Conservation (phyloP, 768 basidiomycete species). For the Lactarius quietus region DNA sequence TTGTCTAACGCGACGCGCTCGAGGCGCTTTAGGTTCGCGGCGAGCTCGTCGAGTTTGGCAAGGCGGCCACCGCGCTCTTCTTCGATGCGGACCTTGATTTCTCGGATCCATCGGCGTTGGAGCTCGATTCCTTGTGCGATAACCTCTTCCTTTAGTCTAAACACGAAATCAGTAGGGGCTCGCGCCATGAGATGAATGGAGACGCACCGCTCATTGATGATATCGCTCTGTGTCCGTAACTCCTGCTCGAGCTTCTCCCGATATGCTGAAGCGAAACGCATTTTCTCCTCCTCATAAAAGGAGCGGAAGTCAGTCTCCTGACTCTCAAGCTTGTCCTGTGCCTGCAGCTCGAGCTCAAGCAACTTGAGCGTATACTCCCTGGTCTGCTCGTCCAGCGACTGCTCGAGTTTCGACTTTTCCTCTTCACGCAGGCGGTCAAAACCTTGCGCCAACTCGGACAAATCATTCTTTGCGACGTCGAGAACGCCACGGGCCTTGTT, state of each 20-base stretch:
- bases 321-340: constrained; percentile 77
- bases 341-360: constrained; percentile 78
- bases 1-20: constrained; percentile 92
- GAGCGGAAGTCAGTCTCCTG: constrained; percentile 86
- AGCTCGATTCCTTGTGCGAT: constrained; percentile 96
- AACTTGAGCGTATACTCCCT: constrained; percentile 79
- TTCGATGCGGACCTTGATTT: constrained; percentile 94
- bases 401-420: constrained; percentile 64
- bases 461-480: constrained; percentile 74
- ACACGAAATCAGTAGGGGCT: neutral
- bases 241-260: constrained; percentile 84
- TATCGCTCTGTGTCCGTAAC: constrained; percentile 80
- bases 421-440: constrained; percentile 78
- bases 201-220: constrained; percentile 89
- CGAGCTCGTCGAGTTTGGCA: constrained; percentile 91
- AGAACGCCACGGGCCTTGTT: constrained; percentile 71
- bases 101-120: constrained; percentile 93
- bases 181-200: neutral
- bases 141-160: constrained; percentile 88
- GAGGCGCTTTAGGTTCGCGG: constrained; percentile 84
- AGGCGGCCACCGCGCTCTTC: constrained; percentile 94
- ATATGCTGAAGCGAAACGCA: constrained; percentile 69
- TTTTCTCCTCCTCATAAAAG: constrained; percentile 75
- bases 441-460: constrained; percentile 70
- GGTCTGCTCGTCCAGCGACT: constrained; percentile 75